phyloP scores from a whole-genome alignment of 805 yeast species.

The Starmerella kuoi region DNA sequence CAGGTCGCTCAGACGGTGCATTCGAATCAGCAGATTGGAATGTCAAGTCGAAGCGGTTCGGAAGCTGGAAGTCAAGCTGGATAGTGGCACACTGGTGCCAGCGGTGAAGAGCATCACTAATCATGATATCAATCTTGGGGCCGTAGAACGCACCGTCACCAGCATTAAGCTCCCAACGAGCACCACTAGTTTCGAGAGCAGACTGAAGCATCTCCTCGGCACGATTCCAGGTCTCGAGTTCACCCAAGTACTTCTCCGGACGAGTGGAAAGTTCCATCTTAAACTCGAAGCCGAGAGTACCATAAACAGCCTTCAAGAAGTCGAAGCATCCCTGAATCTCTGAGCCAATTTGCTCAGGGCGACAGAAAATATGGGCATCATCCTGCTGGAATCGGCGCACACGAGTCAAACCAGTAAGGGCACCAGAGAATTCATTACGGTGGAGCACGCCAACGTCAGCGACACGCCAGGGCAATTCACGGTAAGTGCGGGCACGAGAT shows the following conservation, averaged over 20 bases:
- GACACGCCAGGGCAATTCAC: conserved; percentile 97
- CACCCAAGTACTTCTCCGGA: conserved; percentile 95
- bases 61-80: conserved; percentile 97
- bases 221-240: conserved; percentile 79
- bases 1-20: conserved; percentile 60
- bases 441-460: conserved; percentile 97
- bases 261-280: conserved; percentile 95
- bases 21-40: conserved; percentile 42
- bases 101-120: conserved; percentile 86
- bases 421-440: conserved; percentile 94
- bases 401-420: conserved; percentile 86
- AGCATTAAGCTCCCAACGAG: conserved; percentile 85
- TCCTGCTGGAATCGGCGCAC: conserved; percentile 99
- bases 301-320: conserved; percentile 73
- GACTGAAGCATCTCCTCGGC: conserved; percentile 79
- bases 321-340: conserved; percentile 80
- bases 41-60: conserved; percentile 81
- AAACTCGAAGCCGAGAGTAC: conserved; percentile 87
- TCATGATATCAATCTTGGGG: conserved; percentile 94
- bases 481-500: conserved; percentile 84
- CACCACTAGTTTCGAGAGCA: conserved; percentile 76
- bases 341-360: conserved; percentile 73
- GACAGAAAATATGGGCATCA: conserved; percentile 97
- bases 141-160: conserved; percentile 98
- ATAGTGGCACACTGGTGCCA: conserved; percentile 99